phyloP scores from a whole-genome alignment of 2,329 filamentous ascomycete species.

The Pseudogymnoascus sp. region DNA sequence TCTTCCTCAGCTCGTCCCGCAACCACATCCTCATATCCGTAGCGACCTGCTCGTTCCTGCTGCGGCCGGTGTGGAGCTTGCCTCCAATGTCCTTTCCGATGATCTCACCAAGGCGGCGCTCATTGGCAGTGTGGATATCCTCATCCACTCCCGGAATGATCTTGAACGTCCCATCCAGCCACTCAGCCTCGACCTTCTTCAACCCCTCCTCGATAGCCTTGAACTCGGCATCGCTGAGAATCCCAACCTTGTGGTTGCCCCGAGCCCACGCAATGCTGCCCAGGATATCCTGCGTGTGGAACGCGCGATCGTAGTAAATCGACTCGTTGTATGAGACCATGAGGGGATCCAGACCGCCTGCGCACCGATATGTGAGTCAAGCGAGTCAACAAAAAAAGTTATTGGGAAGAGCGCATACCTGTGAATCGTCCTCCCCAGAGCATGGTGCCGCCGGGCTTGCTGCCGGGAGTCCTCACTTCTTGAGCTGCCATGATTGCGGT shows the following conservation, averaged over 20 bases:
- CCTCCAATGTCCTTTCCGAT: slow-evolving; percentile 79
- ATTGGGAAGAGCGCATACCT: slow-evolving; percentile 30
- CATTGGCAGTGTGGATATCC: slow-evolving; percentile 62
- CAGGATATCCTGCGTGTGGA: slow-evolving; percentile 73
- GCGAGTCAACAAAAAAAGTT: slow-evolving; percentile 1
- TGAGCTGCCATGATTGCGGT: slow-evolving; percentile 20
- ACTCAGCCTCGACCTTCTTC: slow-evolving; percentile 45
- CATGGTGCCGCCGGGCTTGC: slow-evolving; percentile 34
- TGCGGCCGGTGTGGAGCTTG: slow-evolving; percentile 83
- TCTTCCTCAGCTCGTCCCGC: slow-evolving; percentile 60
- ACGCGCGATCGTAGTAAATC: slow-evolving; percentile 68
- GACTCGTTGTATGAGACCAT: slow-evolving; percentile 82
- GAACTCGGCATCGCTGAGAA: slow-evolving; percentile 68
- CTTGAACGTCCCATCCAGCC: slow-evolving; percentile 41
- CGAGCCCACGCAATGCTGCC: slow-evolving; percentile 76
- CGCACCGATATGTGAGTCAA: slow-evolving; percentile 17
- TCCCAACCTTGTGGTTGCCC: slow-evolving; percentile 67
- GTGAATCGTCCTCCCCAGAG: slow-evolving; percentile 56
- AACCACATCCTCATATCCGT: slow-evolving; percentile 90
- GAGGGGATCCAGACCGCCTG: slow-evolving; percentile 73
- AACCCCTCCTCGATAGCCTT: slow-evolving; percentile 64
- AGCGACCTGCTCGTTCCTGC: slow-evolving; percentile 83
- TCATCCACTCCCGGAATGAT: slow-evolving; percentile 48
- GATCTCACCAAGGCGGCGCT: slow-evolving; percentile 69
- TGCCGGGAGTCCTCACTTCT: slow-evolving; percentile 21